phyloP scores from a whole-genome alignment of 2,329 filamentous ascomycete species.

The Microcyclosporella mali region DNA sequence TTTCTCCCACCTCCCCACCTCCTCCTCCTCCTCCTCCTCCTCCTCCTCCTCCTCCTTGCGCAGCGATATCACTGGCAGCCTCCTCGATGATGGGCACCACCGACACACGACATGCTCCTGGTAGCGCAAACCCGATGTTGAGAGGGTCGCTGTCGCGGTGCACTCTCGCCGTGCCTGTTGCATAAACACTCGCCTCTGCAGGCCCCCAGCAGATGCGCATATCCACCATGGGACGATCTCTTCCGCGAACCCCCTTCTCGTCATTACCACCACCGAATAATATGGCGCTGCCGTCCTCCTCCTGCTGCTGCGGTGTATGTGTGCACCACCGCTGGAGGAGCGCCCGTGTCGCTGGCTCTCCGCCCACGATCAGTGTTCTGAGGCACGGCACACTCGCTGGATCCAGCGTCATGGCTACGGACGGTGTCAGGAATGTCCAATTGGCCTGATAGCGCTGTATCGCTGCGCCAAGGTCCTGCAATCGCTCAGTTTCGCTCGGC shows the following conservation, averaged over 20 bases:
- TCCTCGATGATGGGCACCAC: too few species aligned
- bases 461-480: background rate
- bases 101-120: constrained; percentile 33
- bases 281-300: too few species aligned
- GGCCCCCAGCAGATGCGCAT: constrained; percentile 1
- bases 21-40: too few species aligned
- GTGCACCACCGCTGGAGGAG: background rate
- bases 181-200: background rate
- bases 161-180: background rate
- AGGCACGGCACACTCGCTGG: background rate
- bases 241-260: too few species aligned
- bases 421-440: constrained; percentile 1
- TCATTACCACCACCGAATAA: too few species aligned
- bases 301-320: too few species aligned
- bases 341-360: background rate
- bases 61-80: too few species aligned
- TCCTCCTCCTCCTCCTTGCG: too few species aligned
- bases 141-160: background rate
- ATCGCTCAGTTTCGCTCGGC: background rate
- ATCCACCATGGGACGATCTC: too few species aligned
- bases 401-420: background rate
- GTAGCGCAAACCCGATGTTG: constrained; percentile 6
- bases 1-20: too few species aligned
- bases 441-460: background rate
- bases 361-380: background rate